Evolutionary conservation across 2,329 filamentous ascomycete species (phyloP).

Genomic region (Pestalotiopsis sp.): DNA sequence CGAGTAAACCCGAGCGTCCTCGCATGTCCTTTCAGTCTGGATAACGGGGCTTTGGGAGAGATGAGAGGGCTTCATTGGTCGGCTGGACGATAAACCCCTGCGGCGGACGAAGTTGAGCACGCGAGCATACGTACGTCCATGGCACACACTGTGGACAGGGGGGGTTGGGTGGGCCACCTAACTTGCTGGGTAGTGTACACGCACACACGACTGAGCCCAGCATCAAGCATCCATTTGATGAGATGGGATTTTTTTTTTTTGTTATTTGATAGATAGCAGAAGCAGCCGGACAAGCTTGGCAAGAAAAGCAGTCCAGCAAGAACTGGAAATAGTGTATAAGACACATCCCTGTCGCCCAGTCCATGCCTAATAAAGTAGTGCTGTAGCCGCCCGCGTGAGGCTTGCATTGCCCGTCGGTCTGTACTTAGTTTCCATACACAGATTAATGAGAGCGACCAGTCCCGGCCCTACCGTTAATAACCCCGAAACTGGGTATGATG

Average conservation of each 20-base stretch:
- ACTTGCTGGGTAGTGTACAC: background rate
- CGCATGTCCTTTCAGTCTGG: background rate
- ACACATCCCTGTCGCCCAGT: background rate
- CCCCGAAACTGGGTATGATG: conserved; percentile 4
- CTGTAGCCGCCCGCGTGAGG: conserved; percentile 8
- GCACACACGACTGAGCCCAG: background rate
- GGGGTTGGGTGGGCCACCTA: background rate
- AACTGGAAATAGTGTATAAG: background rate
- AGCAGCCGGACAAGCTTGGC: background rate
- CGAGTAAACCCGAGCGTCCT: background rate
- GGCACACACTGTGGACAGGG: conserved; percentile 9
- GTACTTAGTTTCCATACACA: background rate
- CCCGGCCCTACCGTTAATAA: background rate
- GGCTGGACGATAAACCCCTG: conserved; percentile 1
- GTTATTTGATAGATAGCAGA: too few species aligned
- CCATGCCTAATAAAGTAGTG: conserved; percentile 1
- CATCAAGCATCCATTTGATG: background rate
- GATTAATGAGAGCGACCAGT: background rate
- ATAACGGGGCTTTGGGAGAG: background rate
- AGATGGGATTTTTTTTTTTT: background rate
- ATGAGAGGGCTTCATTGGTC: background rate
- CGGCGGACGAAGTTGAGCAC: conserved; percentile 3
- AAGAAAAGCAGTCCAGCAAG: background rate
- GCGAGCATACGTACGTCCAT: conserved; percentile 12
- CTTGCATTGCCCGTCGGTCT: conserved; percentile 5